A percentile compares a stretch with the other conserved stretches of the same genome.
phyloP scores from a whole-genome alignment of 805 yeast species.

The Aciculoconidium aculeatum region DNA sequence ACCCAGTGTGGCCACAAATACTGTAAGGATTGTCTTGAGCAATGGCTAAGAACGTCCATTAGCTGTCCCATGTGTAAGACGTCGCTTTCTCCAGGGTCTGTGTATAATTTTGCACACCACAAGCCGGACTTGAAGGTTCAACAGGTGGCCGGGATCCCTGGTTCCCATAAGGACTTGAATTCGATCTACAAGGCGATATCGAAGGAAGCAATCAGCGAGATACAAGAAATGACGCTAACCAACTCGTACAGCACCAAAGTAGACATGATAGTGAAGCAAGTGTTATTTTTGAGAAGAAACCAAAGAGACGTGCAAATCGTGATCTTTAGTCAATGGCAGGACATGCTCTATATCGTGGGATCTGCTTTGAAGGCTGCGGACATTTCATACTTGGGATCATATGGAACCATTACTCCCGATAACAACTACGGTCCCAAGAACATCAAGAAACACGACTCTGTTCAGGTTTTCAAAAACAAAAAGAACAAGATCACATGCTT shows the following conservation, averaged over 20 bases:
- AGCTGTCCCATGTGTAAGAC: conserved; percentile 83
- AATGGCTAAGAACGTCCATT: conserved; percentile 57
- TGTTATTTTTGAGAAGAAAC: conserved; percentile 52
- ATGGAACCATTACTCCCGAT: conserved; percentile 31
- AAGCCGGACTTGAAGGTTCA: conserved; percentile 47
- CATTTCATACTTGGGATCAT: conserved; percentile 53
- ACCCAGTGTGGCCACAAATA: conserved; percentile 91
- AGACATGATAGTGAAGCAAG: conserved; percentile 72
- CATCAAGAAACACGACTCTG: conserved; percentile 29
- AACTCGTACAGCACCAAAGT: conserved; percentile 75
- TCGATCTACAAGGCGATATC: conserved; percentile 45
- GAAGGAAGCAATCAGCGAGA: conserved; percentile 35
- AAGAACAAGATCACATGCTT: conserved; percentile 71
- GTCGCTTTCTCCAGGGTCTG: conserved; percentile 40
- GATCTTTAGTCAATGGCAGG: conserved; percentile 86
- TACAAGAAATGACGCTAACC: conserved; percentile 30
- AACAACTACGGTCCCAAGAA: conserved; percentile 23
- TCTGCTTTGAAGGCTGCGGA: conserved; percentile 57
- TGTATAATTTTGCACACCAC: conserved; percentile 65
- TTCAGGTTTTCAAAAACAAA: conserved; percentile 54
- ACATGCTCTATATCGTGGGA: conserved; percentile 59
- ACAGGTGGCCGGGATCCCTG: conserved; percentile 25
- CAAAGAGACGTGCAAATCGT: conserved; percentile 72
- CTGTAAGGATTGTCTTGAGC: conserved; percentile 72
- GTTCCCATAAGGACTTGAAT: conserved; percentile 16